Evolutionary conservation across 1,139 yeast genomes (phyloP).

Genomic region (Suzukiozyma palmioleophila): DNA sequence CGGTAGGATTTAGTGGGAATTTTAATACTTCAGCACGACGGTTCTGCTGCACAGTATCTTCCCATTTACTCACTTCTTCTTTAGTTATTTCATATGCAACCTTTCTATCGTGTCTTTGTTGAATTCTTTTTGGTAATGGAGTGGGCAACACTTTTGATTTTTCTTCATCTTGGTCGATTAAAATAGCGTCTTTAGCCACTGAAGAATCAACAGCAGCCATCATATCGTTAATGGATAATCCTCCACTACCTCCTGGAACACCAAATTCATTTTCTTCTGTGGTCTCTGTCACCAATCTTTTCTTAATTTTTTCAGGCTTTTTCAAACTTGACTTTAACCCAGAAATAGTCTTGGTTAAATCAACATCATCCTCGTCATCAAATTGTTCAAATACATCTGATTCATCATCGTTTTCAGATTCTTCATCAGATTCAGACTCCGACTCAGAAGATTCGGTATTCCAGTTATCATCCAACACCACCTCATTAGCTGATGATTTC

Average conservation of each 20-base stretch:
- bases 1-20: constrained; percentile 61
- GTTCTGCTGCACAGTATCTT: constrained; percentile 71
- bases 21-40: constrained; percentile 80
- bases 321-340: constrained; percentile 25
- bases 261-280: constrained; percentile 68
- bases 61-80: constrained; percentile 85
- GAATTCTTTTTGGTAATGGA: constrained; percentile 83
- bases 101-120: constrained; percentile 77
- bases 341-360: constrained; percentile 32
- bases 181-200: constrained; percentile 43
- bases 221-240: constrained; percentile 71
- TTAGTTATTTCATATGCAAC: constrained; percentile 91
- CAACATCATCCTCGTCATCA: constrained; percentile 26
- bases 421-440: constrained; percentile 15
- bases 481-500: constrained; percentile 21
- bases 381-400: constrained; percentile 20
- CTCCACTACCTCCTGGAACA: constrained; percentile 56
- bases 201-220: constrained; percentile 55
- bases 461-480: constrained; percentile 41
- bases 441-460: constrained; percentile 24
- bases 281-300: constrained; percentile 45
- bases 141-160: constrained; percentile 55
- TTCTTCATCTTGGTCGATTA: constrained; percentile 38
- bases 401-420: constrained; percentile 13
- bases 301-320: constrained; percentile 34